Evolutionary conservation across 2,329 filamentous ascomycete genomes (phyloP), one percentile per base, ranked within the genome.

Genomic region (Chrysoporthe austroafricana): DNA sequence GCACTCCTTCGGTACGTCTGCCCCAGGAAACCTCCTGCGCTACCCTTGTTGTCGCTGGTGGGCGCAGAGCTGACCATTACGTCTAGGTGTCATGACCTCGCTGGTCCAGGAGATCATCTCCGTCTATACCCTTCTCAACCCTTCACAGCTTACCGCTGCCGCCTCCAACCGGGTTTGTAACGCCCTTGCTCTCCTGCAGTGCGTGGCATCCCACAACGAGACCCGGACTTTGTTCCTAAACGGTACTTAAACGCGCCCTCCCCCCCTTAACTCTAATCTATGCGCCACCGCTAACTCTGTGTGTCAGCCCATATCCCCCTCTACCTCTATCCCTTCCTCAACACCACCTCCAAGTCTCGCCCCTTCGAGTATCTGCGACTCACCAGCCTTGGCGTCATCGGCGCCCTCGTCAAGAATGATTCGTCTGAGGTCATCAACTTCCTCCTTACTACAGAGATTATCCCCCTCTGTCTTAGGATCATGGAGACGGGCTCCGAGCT

Each of bases 401-500:
- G 96, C 67, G 96, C 96, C 1, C 85, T 99, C 58, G 96, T 99
- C 69, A 99, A 99, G 86, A 99, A 99, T 76, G 96, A 99, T 81
- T 97, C 94, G 3, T 95, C 93, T 21, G 96, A 98, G 76, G 96
- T 98, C 69, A 99, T 99, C 83, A 98, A 98, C 83, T 99, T 99
- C 78, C 90, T 99, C 64, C 86, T 99, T 61, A 98, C 96, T 1
- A 99, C 96, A 42, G 96, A 99, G 81, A 99, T 99, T 73, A 99
- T 99, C 68, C 96, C 96, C 11, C 88, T 99, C 14, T 99, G 96
- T 79, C 89, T 99, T 57, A 90, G 96, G 70, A 99, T 99, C 76
- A 99, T 99, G 96, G 96, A 99, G 83, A 99, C 96, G 0, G 96
- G 96, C 62, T 97, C 94, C 0, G 96, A 99, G 80, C 86, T 99